phyloP scores from a whole-genome alignment of 2,329 filamentous ascomycete genomes.

The Xylariales sp. region DNA sequence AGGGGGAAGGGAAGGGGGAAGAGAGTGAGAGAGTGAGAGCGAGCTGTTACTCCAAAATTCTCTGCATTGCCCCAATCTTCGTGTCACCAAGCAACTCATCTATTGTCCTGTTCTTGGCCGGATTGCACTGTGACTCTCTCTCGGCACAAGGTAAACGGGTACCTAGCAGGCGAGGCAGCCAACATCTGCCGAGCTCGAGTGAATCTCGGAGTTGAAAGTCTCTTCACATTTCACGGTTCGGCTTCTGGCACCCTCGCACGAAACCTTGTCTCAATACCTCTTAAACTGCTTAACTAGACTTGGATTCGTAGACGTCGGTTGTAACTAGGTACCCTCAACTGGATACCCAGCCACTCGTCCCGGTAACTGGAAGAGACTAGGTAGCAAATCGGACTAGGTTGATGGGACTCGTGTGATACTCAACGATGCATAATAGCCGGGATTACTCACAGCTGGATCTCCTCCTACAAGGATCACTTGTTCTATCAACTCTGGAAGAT shows the following conservation, averaged over 20 bases:
- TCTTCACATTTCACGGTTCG: neutral
- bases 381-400: conserved; percentile 35
- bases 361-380: conserved; percentile 25
- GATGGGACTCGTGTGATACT: conserved; percentile 36
- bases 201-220: neutral
- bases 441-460: conserved; percentile 40
- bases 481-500: conserved; percentile 41
- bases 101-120: conserved; percentile 22
- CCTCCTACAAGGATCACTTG: conserved; percentile 43
- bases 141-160: conserved; percentile 10
- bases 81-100: conserved; percentile 23
- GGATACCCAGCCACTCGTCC: conserved; percentile 14
- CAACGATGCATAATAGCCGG: conserved; percentile 38
- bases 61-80: conserved; percentile 20
- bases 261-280: neutral
- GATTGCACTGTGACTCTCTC: conserved; percentile 14
- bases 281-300: neutral
- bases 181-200: neutral
- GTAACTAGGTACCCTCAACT: conserved; percentile 10
- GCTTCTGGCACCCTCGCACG: neutral
- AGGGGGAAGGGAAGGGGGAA: neutral
- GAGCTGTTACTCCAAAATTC: conserved; percentile 18
- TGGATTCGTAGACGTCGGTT: neutral
- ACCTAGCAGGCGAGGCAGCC: conserved; percentile 18
- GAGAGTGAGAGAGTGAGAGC: conserved; percentile 8